Percentiles rank a stretch among this genome's conserved stretches.
These are phyloP conservation scores for Fusarium robinianum DNA, from an alignment of 2,329 filamentous ascomycete species.

Conservation along the genomic window DNA sequence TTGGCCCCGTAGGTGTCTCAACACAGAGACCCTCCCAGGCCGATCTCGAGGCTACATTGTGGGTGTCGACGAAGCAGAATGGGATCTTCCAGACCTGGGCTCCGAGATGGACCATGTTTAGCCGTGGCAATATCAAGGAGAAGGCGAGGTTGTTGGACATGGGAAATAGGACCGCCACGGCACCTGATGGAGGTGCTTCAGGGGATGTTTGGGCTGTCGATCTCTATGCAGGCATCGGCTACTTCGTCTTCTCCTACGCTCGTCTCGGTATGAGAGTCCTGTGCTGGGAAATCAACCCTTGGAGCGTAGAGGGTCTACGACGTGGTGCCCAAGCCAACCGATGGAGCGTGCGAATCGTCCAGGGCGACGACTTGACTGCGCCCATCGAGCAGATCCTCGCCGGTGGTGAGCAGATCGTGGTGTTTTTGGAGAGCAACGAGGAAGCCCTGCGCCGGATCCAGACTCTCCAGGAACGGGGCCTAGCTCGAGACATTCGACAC, in stretches of 20 bases:
- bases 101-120: slow-evolving; percentile 92
- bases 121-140: slow-evolving; percentile 85
- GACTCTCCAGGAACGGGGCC: slow-evolving; percentile 43
- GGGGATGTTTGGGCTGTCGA: slow-evolving; percentile 66
- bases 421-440: slow-evolving; percentile 72
- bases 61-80: slow-evolving; percentile 79
- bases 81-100: slow-evolving; percentile 85
- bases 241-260: slow-evolving; percentile 87
- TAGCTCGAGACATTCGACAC: slow-evolving; percentile 52
- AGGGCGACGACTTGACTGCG: slow-evolving; percentile 44
- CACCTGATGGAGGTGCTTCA: not conserved
- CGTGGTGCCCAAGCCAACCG: slow-evolving; percentile 73
- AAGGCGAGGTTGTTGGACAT: slow-evolving; percentile 75
- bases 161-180: slow-evolving; percentile 21
- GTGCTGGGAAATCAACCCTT: slow-evolving; percentile 89
- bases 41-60: slow-evolving; percentile 73
- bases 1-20: slow-evolving; percentile 57
- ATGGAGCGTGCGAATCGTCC: slow-evolving; percentile 64
- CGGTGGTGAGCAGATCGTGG: slow-evolving; percentile 60
- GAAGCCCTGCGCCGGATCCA: slow-evolving; percentile 52
- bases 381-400: slow-evolving; percentile 45
- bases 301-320: slow-evolving; percentile 81
- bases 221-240: slow-evolving; percentile 90
- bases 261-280: slow-evolving; percentile 72
- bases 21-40: slow-evolving; percentile 38